phyloP scores from a whole-genome alignment of 441 rosid genomes.

The Gossypium davidsonii region DNA sequence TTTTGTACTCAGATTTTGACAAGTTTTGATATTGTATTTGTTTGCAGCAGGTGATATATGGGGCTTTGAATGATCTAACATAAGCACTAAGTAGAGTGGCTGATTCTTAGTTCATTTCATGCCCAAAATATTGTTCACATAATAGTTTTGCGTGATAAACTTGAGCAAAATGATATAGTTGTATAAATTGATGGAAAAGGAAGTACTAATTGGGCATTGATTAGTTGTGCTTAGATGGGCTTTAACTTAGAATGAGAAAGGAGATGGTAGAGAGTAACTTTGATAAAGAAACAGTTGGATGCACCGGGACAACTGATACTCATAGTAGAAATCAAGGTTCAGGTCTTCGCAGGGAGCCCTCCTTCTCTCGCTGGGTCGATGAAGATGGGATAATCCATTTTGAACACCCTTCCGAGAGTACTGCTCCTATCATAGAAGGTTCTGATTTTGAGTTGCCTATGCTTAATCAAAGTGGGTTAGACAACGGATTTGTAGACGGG shows the following conservation, averaged over 20 bases:
- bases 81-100: neutral
- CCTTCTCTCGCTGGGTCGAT: constrained; percentile 39
- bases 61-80: neutral
- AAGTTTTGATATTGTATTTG: neutral
- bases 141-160: neutral
- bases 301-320: constrained; percentile 8
- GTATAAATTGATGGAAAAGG: neutral
- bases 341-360: constrained; percentile 31
- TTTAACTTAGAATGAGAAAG: constrained; percentile 17
- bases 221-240: constrained; percentile 3
- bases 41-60: neutral
- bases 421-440: constrained; percentile 24
- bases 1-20: neutral
- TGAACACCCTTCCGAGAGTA: constrained; percentile 15
- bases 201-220: neutral
- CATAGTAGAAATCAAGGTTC: constrained; percentile 22
- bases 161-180: neutral
- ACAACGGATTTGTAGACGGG: constrained; percentile 21
- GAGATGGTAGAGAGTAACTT: constrained; percentile 28
- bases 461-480: constrained; percentile 25
- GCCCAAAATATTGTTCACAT: neutral
- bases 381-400: constrained; percentile 24
- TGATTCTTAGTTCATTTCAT: neutral
- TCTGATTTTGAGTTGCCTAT: constrained; percentile 32
- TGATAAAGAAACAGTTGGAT: constrained; percentile 16